These are phyloP conservation scores for Fagopyrum tataricum DNA, from an alignment of 148 eudicot species.

Conservation along the genomic window DNA sequence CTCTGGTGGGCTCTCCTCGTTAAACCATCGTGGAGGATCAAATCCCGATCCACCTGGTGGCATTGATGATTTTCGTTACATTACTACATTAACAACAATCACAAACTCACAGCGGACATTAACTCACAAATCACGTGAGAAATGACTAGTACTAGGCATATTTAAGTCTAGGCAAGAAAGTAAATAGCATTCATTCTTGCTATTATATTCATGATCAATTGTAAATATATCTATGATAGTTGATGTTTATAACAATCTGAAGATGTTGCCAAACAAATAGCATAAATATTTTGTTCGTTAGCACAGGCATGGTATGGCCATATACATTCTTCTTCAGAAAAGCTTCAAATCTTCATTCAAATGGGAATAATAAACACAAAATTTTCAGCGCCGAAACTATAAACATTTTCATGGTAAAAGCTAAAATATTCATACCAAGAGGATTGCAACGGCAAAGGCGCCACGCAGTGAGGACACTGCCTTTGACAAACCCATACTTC, in stretches of 20 bases:
- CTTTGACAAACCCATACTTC: conserved; percentile 82
- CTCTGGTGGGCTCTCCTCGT: conserved; percentile 22
- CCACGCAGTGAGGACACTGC: conserved; percentile 67
- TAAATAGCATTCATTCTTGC: not conserved
- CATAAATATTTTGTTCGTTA: not conserved
- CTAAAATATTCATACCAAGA: conserved; percentile 35
- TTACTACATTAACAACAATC: not conserved
- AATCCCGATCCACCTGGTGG: conserved; percentile 36
- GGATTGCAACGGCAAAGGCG: conserved; percentile 96
- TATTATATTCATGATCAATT: not conserved
- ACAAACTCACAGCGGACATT: not conserved
- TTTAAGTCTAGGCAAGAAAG: not conserved
- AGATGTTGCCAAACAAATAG: not conserved
- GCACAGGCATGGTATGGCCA: not conserved
- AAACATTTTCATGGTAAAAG: not conserved
- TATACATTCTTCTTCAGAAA: not conserved
- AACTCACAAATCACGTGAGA: not conserved
- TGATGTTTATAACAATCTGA: not conserved
- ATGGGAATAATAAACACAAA: not conserved
- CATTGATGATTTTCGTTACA: not conserved
- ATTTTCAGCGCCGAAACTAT: no score
- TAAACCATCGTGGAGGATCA: conserved; percentile 40
- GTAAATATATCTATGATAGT: not conserved
- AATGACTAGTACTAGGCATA: not conserved
- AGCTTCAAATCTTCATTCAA: not conserved